Evolutionary conservation across 768 basidiomycete species (phyloP), one percentile per base, ranked within the genome.

Genomic region (Lentinula raphanica): DNA sequence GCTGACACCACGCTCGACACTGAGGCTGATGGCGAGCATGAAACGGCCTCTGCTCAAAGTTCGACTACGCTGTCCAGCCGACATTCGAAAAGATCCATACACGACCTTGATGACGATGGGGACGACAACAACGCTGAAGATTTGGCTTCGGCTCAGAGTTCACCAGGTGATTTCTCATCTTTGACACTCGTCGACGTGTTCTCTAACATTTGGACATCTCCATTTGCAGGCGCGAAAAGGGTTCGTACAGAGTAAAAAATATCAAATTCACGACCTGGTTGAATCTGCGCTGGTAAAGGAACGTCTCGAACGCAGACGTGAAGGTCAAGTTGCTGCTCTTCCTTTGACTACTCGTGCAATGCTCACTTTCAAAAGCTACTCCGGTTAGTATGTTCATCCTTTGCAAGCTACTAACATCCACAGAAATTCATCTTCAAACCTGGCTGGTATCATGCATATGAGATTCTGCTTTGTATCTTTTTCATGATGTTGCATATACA

Each of bases 311-410:
- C n/a, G n/a, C 39, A n/a, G 19, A 1, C 27, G 29, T 48, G 3
- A 48, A 48, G 46, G 46, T 31, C 29, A 48, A 48, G 46, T 48
- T 29, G 46, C 23, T 29, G 7, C 46, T 31, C n/a, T 8, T 31
- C 29, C 27, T 48, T n/a, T n/a, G n/a, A n/a, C n/a, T n/a, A n/a
- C n/a, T n/a, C 46, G 17, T 39, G 3, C 7, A 44, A 12, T 17
- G 23, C 55, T 65, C 89, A 0, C 85, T 88, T 0, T 62, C 85
- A 0, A 82, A 42, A 90, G 59, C 67, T 92, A 25, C 76, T 91
- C 3, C 79, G 92, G 46, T 48, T 48, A 28, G 25, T 48, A 28
- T 44, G 42, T n/a, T 19, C 7, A 44, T 28, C 46, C 29, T 31
- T 13, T 28, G 12, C 7, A 23, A 19, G 28, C 19, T 28, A 36